Percentiles rank a stretch among this genome's conserved stretches.
Conservation (phyloP, 2,329 filamentous ascomycete genomes). For the Aspergillus sp. region DNA sequence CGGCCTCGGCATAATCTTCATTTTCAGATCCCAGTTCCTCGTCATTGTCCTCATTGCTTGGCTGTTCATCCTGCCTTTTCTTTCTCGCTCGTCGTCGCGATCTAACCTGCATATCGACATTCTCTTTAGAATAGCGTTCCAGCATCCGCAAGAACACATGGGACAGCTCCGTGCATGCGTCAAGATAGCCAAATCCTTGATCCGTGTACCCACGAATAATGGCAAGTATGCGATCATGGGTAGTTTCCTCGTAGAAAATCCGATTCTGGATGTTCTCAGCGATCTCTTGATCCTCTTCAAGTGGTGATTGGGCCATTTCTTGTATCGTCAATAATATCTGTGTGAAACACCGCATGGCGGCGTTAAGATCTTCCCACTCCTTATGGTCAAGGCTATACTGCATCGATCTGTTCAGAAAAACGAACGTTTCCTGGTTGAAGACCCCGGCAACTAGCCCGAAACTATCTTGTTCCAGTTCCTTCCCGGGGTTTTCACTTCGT, state of each 20-base stretch:
- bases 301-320: conserved; percentile 79
- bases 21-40: conserved; percentile 61
- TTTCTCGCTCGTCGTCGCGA: conserved; percentile 71
- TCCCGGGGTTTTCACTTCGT: conserved; percentile 47
- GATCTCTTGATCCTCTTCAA: conserved; percentile 96
- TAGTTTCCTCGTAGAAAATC: conserved; percentile 97
- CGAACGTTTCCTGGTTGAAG: conserved; percentile 91
- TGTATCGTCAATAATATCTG: conserved; percentile 91
- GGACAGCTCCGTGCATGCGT: conserved; percentile 84
- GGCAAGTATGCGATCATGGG: conserved; percentile 80
- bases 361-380: conserved; percentile 81
- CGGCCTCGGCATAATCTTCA: conserved; percentile 72
- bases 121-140: conserved; percentile 92
- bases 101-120: conserved; percentile 88
- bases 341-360: conserved; percentile 90
- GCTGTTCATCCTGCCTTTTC: conserved; percentile 60
- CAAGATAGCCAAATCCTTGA: conserved; percentile 89
- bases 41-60: conserved; percentile 45
- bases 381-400: conserved; percentile 77
- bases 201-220: conserved; percentile 87
- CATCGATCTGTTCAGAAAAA: conserved; percentile 81
- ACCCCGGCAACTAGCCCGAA: conserved; percentile 88
- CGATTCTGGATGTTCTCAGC: conserved; percentile 95
- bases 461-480: conserved; percentile 65
- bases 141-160: conserved; percentile 91